Base-by-base conservation (phyloP, 352 stramenopile genomes). In the Phytophthora crassamura region DNA sequence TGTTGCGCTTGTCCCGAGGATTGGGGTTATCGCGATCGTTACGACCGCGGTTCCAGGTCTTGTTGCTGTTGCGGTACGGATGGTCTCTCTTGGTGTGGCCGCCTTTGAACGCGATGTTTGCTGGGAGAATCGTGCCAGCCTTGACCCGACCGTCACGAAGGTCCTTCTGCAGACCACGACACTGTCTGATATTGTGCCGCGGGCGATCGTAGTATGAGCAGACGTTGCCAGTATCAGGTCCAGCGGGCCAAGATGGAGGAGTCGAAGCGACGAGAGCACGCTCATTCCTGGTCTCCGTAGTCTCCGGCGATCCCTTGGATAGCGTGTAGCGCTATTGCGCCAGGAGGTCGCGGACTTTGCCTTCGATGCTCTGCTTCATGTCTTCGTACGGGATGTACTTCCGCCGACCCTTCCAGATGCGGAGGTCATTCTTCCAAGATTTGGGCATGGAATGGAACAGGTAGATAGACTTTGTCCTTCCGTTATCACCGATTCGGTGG, bases 361-460 rank as follows among this genome's bases (percentile, higher is more conserved):
- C 16, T 32, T 48, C 41, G 32, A 48, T 32, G 41, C 41, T 48
- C 7, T 11, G 14, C 41, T 48, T 48, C n/a, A 48, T 9, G n/a
- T 48, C 18, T 48, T 49, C 51, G 35, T 49, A 62, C 42, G 54
- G 33, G 54, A 62, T 62, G 10, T 62, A 62, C 42, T 53, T 54
- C 54, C 42, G 54, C 43, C 84, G 35, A 66, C 96, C 52, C 55
- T 76, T 34, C 75, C 86, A 18, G 74, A 96, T 59, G 70, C 54
- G 32, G 32, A 64, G 35, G 28, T 64, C 45, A 11, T 64, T 32
- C 20, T 63, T 63, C 55, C 55, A 63, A 2, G 55, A 47, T 12
- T 47, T 32, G 7, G 41, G 34, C 43, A 63, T 49, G 32, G 55
- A 28, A 28, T 55, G 42, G n/a, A 63, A 55, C 16, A 63, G 33